Conservation (phyloP, 2,329 filamentous ascomycete species). For the Dactylonectria estremocensis region DNA sequence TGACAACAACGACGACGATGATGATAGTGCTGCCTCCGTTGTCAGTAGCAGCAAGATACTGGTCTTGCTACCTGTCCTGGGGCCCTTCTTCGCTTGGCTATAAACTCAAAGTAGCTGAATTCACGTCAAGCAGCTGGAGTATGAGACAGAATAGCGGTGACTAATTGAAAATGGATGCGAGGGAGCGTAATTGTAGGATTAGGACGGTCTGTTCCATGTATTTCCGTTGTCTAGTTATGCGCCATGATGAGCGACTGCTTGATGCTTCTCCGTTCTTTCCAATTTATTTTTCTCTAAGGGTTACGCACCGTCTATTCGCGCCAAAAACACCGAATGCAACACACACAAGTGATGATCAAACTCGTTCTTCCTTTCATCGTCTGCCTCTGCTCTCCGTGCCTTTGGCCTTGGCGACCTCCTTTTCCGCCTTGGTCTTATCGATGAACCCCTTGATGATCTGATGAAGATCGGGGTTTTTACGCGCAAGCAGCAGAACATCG, state of each 20-base stretch:
- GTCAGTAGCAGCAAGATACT: slow-evolving; percentile 8
- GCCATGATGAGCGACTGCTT: not conserved
- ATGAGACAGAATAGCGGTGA: not conserved
- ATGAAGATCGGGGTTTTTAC: slow-evolving; percentile 89
- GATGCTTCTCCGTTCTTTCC: not conserved
- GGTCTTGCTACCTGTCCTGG: slow-evolving; percentile 25
- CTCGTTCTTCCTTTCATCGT: slow-evolving; percentile 24
- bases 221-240: not conserved
- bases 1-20: slow-evolving; percentile 7
- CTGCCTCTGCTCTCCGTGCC: slow-evolving; percentile 54
- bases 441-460: slow-evolving; percentile 80
- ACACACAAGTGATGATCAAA: slow-evolving; percentile 14
- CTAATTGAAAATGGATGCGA: not conserved
- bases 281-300: not conserved
- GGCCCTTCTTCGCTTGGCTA: slow-evolving; percentile 23
- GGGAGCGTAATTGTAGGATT: not conserved
- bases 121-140: not conserved
- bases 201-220: not conserved
- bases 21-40: slow-evolving; percentile 16
- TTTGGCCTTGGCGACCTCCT: slow-evolving; percentile 44
- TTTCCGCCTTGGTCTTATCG: slow-evolving; percentile 69
- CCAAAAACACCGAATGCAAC: slow-evolving; percentile 30
- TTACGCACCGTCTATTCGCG: slow-evolving; percentile 16
- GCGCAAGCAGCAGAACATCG: slow-evolving; percentile 88
- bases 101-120: not conserved